Evolutionary conservation across 1,284 basidiomycete genomes (phyloP).

Genomic region (Pseudozyma tsukubaensis): DNA sequence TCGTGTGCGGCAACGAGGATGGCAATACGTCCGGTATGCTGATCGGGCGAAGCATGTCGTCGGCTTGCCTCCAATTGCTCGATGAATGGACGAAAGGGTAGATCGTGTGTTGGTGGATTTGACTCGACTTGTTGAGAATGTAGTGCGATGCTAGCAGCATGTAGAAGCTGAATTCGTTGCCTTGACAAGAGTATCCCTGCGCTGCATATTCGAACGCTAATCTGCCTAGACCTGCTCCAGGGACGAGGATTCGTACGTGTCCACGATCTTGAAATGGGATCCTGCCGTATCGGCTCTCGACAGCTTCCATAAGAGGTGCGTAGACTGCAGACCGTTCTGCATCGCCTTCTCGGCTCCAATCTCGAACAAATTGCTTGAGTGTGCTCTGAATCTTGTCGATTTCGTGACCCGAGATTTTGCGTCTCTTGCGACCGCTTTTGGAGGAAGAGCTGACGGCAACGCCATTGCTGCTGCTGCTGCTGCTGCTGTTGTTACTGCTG

Average conservation of each 20-base stretch:
- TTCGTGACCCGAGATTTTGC: constrained; percentile 53
- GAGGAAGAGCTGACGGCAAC: not conserved
- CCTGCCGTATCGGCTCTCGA: constrained; percentile 39
- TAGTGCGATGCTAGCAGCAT: constrained; percentile 67
- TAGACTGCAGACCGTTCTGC: constrained; percentile 58
- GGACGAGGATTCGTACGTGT: constrained; percentile 57
- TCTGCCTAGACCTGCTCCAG: constrained; percentile 64
- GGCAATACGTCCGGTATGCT: constrained; percentile 65
- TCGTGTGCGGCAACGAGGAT: constrained; percentile 44
- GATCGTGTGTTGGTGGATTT: constrained; percentile 50
- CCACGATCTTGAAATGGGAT: constrained; percentile 28
- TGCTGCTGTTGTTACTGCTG: constrained; percentile 19
- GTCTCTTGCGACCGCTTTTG: constrained; percentile 22
- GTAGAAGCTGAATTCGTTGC: constrained; percentile 68
- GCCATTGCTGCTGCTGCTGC: constrained; percentile 12
- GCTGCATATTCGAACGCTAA: constrained; percentile 63
- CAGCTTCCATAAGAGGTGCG: constrained; percentile 55
- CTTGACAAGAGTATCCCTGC: constrained; percentile 61
- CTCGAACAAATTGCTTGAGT: constrained; percentile 66
- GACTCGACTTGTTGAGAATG: constrained; percentile 62
- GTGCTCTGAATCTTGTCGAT: constrained; percentile 66
- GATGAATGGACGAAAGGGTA: constrained; percentile 64
- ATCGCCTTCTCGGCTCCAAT: constrained; percentile 62
- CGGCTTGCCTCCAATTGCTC: constrained; percentile 61
- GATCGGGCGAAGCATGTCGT: constrained; percentile 59